A percentile compares a stretch with the other conserved stretches of the same genome.
Conservation (phyloP, 352 stramenopile species). For the Plasmopara viticola region DNA sequence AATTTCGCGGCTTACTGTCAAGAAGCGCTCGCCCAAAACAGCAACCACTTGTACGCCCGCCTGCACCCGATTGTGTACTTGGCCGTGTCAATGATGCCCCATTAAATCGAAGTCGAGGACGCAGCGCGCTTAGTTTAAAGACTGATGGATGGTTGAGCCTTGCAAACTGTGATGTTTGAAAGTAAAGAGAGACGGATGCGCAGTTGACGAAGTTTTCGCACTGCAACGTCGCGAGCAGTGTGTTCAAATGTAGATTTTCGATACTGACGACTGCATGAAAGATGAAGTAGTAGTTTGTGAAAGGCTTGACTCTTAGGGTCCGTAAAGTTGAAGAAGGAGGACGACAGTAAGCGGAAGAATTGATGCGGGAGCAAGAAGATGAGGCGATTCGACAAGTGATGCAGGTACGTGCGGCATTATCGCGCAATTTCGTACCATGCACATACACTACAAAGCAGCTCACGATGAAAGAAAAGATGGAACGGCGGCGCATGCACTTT, state of each 20-base stretch:
- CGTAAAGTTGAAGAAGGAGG: no score
- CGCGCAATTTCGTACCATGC: slow-evolving; percentile 62
- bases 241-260: slow-evolving; percentile 9
- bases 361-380: slow-evolving; percentile 75
- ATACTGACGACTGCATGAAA: slow-evolving; percentile 55
- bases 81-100: slow-evolving; percentile 17
- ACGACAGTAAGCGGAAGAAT: slow-evolving; percentile 79
- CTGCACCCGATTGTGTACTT: slow-evolving; percentile 67
- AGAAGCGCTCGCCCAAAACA: slow-evolving; percentile 38
- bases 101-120: slow-evolving; percentile 48
- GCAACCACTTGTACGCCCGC: slow-evolving; percentile 51
- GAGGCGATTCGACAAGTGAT: slow-evolving; percentile 73
- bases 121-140: slow-evolving; percentile 83
- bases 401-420: slow-evolving; percentile 74
- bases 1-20: slow-evolving; percentile 10
- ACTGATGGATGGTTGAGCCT: slow-evolving; percentile 80
- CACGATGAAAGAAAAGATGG: no score
- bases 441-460: no score
- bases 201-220: slow-evolving; percentile 44
- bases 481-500: no score
- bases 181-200: slow-evolving; percentile 79
- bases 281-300: slow-evolving; percentile 85
- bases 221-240: slow-evolving; percentile 14
- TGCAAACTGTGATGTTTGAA: slow-evolving; percentile 93
- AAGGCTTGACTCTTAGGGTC: slow-evolving; percentile 85